Conservation (phyloP, 306 rosid species). For the Trifolium subterraneum region DNA sequence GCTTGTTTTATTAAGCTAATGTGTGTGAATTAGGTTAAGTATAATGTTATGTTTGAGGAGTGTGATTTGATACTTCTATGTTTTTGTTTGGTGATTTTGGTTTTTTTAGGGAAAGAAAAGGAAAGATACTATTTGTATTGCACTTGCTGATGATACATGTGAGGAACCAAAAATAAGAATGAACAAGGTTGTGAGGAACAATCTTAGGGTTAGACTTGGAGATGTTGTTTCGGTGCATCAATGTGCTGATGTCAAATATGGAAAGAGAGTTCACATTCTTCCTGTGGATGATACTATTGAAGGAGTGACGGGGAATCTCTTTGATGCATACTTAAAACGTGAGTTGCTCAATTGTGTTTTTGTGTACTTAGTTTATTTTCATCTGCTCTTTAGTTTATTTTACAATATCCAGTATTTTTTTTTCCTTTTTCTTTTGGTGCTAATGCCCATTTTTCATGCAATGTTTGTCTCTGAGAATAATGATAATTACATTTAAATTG, state of each 20-base stretch:
- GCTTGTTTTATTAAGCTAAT: no score
- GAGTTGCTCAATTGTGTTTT: constrained; percentile 44
- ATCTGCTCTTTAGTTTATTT: no score
- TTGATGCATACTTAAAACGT: constrained; percentile 93
- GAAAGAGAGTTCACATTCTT: constrained; percentile 91
- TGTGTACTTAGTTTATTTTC: not conserved
- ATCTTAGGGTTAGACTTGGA: constrained; percentile 94
- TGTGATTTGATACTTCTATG: not conserved
- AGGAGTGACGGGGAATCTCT: constrained; percentile 86
- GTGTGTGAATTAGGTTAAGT: no score
- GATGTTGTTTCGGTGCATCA: constrained; percentile 96
- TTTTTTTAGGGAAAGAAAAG: constrained; percentile 82
- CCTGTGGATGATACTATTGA: constrained; percentile 94
- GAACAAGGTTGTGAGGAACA: constrained; percentile 94
- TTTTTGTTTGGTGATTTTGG: constrained; percentile 23
- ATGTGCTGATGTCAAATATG: constrained; percentile 92
- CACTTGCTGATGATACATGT: constrained; percentile 87
- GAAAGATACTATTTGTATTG: constrained; percentile 88
- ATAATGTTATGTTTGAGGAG: constrained; percentile 3
- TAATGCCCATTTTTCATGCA: not conserved
- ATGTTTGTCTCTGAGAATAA: constrained; percentile 10
- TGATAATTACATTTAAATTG: not conserved
- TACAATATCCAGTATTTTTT: no score
- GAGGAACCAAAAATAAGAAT: constrained; percentile 91
- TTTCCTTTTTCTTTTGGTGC: not conserved